Conservation (phyloP, 352 stramenopile species). For the Phytophthora pistaciae region DNA sequence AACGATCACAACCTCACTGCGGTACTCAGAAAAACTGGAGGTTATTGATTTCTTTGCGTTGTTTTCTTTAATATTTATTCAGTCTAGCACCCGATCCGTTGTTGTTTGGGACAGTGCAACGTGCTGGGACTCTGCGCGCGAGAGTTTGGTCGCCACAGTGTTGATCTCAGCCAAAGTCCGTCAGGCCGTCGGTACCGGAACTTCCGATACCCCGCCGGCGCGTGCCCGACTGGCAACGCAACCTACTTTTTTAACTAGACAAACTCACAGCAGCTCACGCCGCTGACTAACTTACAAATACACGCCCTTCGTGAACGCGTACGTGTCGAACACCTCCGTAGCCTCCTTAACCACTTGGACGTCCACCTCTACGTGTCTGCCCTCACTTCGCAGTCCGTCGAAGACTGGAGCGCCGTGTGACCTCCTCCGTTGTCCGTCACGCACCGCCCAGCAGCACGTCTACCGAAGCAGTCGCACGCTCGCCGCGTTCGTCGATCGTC, state of each 20-base stretch:
- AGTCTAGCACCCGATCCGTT: too few species aligned
- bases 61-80: too few species aligned
- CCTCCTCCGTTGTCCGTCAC: background rate
- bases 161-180: background rate
- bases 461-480: background rate
- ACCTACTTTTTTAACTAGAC: background rate
- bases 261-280: background rate
- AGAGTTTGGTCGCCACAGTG: background rate
- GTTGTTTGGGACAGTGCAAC: too few species aligned
- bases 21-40: too few species aligned
- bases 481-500: too few species aligned
- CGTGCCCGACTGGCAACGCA: background rate
- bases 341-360: background rate
- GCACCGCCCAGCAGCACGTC: background rate
- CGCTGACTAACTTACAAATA: background rate
- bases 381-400: background rate
- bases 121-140: background rate
- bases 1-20: too few species aligned
- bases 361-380: background rate
- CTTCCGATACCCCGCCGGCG: background rate
- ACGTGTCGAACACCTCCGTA: background rate
- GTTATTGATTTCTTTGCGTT: too few species aligned
- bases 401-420: background rate
- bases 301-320: background rate
- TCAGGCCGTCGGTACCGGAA: background rate